Base-by-base conservation (phyloP, 768 basidiomycete genomes). In the Phlebiopsis gigantea region DNA sequence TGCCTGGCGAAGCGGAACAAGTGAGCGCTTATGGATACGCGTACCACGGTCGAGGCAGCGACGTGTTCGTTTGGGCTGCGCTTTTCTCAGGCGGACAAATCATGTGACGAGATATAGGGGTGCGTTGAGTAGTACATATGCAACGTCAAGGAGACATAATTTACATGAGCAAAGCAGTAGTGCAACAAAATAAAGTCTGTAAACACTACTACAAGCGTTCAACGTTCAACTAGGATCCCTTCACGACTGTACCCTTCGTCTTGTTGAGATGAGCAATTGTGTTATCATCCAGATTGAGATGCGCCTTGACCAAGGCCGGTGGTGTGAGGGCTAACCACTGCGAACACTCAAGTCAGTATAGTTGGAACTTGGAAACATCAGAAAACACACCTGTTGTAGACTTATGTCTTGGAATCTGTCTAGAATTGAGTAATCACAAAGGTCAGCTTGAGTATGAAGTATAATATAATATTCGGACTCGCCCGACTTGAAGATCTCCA, bases 401-500 rank as follows among this genome's bases (percentile, higher is more conserved):
- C 79, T 79, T 46, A 83, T 70, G 57, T 84, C 82, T 64, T 83
- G 76, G 62, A 78, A 79, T 46, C 71, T 53, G 56, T 73, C 78
- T 78, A 54, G 1, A 48, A 58, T 17, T 34, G 4, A 26, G 29
- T 49, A 17, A 60, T 55, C 46, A 26, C 8, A 28, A 39, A 51
- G 17, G 26, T 4, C 7, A 10, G 26, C 4, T 45, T 29, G 14
- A 29, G 15, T 8, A 39, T 30, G 1, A 39, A 1, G 12, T 34
- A n/a, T n/a, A n/a, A n/a, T n/a, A n/a, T n/a, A n/a, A n/a, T n/a
- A n/a, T n/a, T n/a, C n/a, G n/a, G 10, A 28, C 56, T 10, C 28
- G 77, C 79, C 75, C 25, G 81, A 73, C 61, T 75, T 78, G 66
- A 85, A 81, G 7, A 87, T 77, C 63, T 87, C 83, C 4, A 87